phyloP scores from a whole-genome alignment of 345 rosid species.

The Rubroshorea leprosula region DNA sequence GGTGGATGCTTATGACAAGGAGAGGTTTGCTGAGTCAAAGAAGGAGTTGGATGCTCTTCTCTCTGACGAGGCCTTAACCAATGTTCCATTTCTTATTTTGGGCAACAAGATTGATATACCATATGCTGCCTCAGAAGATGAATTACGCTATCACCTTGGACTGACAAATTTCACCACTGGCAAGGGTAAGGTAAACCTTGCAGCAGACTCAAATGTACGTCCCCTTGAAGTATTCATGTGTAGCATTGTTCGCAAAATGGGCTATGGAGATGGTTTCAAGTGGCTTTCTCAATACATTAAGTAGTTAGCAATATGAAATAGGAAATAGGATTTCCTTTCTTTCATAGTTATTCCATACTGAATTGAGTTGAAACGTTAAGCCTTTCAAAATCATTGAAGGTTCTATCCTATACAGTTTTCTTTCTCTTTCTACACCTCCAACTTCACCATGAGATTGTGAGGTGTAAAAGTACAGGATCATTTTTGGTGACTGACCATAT shows the following conservation, averaged over 20 bases:
- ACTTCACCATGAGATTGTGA: no score
- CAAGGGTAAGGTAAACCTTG: conserved; percentile 52
- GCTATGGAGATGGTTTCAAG: conserved; percentile 71
- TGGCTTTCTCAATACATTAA: conserved; percentile 76
- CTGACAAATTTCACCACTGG: conserved; percentile 70
- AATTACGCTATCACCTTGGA: conserved; percentile 57
- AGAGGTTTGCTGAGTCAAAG: conserved; percentile 57
- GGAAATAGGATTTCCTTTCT: conserved; percentile 3
- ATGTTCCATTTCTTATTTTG: conserved; percentile 56
- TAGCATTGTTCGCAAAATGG: conserved; percentile 75
- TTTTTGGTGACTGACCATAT: no score
- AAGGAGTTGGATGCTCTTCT: conserved; percentile 62
- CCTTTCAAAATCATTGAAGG: no score
- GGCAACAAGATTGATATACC: conserved; percentile 75
- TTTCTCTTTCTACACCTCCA: no score
- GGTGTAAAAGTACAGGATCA: no score
- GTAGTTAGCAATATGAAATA: conserved; percentile 20
- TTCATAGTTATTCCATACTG: conserved; percentile 18
- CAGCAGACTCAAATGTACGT: conserved; percentile 43
- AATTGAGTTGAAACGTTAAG: conserved; percentile 19
- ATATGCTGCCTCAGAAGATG: conserved; percentile 68
- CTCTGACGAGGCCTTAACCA: conserved; percentile 50
- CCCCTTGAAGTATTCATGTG: conserved; percentile 76
- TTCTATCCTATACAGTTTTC: no score
- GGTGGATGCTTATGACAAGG: conserved; percentile 66